A percentile compares a stretch with the other conserved stretches of the same genome.
These are phyloP conservation scores for Lepidium campestre DNA, from an alignment of 441 rosid genomes.

Conservation along the genomic window DNA sequence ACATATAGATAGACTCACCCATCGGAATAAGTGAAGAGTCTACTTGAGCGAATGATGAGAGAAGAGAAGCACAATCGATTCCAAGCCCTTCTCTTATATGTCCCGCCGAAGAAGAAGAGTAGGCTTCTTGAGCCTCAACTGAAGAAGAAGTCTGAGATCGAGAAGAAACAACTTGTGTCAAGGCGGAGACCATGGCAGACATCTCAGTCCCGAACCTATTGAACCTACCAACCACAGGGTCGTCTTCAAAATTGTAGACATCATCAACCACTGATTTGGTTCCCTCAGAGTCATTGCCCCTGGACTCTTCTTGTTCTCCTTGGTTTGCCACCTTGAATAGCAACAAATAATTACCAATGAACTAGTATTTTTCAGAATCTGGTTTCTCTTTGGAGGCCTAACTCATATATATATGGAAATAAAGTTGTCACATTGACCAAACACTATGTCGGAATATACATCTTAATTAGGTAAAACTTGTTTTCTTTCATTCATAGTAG, in stretches of 20 bases:
- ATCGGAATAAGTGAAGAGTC: constrained; percentile 2
- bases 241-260: constrained; percentile 12
- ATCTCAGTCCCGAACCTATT: constrained; percentile 36
- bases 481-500: background rate
- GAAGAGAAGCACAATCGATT: background rate
- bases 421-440: background rate
- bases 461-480: background rate
- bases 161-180: constrained; percentile 49
- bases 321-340: constrained; percentile 52
- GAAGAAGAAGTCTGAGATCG: constrained; percentile 10
- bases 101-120: background rate
- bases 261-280: background rate
- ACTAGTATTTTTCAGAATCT: background rate
- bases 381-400: background rate
- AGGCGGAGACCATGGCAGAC: constrained; percentile 56
- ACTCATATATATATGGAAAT: background rate
- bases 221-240: constrained; percentile 26
- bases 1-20: constrained; percentile 1
- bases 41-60: background rate
- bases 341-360: constrained; percentile 26
- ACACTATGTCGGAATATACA: background rate
- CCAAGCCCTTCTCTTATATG: background rate
- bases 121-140: background rate
- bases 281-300: constrained; percentile 2
- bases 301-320: constrained; percentile 16